Conservation (phyloP, 345 rosid species). For the Eucalyptus sp. region DNA sequence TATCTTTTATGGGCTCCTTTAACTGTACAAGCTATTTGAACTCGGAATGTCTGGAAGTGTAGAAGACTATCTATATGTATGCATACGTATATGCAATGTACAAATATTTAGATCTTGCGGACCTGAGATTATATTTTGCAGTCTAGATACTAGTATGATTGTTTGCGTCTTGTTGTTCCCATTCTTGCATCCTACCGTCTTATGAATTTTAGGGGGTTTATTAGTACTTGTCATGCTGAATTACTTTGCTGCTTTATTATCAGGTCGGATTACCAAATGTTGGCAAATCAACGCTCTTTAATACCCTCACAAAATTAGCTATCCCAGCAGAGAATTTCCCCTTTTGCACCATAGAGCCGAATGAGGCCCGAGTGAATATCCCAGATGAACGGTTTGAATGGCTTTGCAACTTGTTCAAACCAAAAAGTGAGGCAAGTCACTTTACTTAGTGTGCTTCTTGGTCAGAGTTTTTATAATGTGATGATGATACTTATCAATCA, state of each 20-base stretch:
- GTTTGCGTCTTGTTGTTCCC: neutral
- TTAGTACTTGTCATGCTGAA: neutral
- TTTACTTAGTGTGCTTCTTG: neutral
- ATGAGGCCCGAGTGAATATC: constrained; percentile 83
- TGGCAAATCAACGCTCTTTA: constrained; percentile 95
- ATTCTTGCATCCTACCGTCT: neutral
- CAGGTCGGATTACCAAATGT: constrained; percentile 98
- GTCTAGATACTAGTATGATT: neutral
- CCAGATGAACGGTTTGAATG: constrained; percentile 95
- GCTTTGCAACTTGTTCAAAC: constrained; percentile 80
- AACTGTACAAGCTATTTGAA: neutral
- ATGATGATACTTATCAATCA: neutral
- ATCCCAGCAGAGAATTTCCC: constrained; percentile 99
- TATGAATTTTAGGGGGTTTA: neutral
- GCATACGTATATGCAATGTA: neutral
- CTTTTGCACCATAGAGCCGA: constrained; percentile 94
- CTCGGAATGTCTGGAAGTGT: neutral
- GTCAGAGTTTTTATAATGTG: neutral
- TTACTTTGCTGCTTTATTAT: neutral
- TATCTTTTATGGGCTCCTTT: neutral
- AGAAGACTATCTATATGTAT: neutral
- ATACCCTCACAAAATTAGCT: constrained; percentile 82
- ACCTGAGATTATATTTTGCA: neutral
- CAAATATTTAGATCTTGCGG: neutral
- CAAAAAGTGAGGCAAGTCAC: constrained; percentile 65